Base-by-base conservation (phyloP, 306 rosid species). In the Myrica gale region DNA sequence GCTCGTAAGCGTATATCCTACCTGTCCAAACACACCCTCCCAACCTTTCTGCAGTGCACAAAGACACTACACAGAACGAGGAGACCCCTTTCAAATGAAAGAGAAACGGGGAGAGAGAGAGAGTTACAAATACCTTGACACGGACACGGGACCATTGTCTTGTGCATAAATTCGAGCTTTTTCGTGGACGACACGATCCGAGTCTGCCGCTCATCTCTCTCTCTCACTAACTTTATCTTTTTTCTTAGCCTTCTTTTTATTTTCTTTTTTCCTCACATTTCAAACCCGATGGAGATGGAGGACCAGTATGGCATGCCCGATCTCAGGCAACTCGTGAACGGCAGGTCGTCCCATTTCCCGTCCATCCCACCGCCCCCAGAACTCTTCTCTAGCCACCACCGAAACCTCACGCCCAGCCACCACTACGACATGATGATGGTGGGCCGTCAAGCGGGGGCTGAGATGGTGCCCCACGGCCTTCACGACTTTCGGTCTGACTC, bases 101-200 rank as follows among this genome's bases (percentile, higher is more conserved):
- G 55, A 66, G 46, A 50, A 23, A 82, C 21, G 79, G 73, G 57
- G 56, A 76, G 56, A 65, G 56, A 76, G 56, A 67, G 48, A 12
- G 73, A 78, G 72, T 79, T 70, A 57, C 85, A 75, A 75, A 82
- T 79, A 72, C 71, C 74, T 58, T 52, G 76, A 73, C 85, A 69
- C 75, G 76, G 85, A 78, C 70, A 92, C 87, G 97, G 97, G 98
- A 88, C 96, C 98, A 83, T 75, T 72, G 79, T 86, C 82, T 90
- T 88, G 74, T 82, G 66, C 88, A 78, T 76, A 62, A 88, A 55
- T 74, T 84, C 81, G 63, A 83, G 77, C 81, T 70, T 78, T 88
- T 85, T 87, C 90, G 83, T 90, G 83, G 67, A 87, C 90, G 97
- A 90, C 97, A 92, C 87, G 97, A 92, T 92, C 96, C 96, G 97